A percentile compares a stretch with the other conserved stretches of the same genome.
Evolutionary conservation across 2,329 filamentous ascomycete genomes (phyloP).

Genomic region (Whalleya microplaca): DNA sequence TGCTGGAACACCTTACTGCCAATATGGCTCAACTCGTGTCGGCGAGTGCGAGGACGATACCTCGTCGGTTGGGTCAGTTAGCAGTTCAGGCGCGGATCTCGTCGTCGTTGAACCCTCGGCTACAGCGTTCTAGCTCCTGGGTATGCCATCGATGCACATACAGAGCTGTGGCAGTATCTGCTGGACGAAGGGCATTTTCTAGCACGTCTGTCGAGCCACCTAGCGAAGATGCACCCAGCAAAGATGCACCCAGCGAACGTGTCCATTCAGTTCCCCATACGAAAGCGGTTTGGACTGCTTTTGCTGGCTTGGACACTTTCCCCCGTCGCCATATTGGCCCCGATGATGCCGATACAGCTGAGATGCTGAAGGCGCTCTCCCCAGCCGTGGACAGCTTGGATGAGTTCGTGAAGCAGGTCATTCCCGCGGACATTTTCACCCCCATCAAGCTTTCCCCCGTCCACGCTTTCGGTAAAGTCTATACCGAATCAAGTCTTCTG

Average conservation of each 20-base stretch:
- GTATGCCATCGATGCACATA: slow-evolving; percentile 26
- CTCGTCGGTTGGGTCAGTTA: slow-evolving; percentile 36
- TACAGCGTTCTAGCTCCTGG: slow-evolving; percentile 22
- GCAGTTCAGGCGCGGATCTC: slow-evolving; percentile 31
- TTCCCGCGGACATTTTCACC: slow-evolving; percentile 79
- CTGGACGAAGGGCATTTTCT: slow-evolving; percentile 23
- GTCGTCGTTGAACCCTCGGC: slow-evolving; percentile 22
- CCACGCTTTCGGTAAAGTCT: slow-evolving; percentile 48
- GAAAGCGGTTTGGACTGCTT: slow-evolving; percentile 18
- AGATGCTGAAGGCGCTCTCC: slow-evolving; percentile 81
- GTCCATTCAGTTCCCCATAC: slow-evolving; percentile 29
- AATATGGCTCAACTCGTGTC: slow-evolving; percentile 35
- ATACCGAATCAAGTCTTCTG: slow-evolving; percentile 55
- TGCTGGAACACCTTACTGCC: not conserved
- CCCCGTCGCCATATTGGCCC: slow-evolving; percentile 87
- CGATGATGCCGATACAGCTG: slow-evolving; percentile 65
- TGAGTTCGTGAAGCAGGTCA: slow-evolving; percentile 81
- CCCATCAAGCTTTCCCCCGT: slow-evolving; percentile 63
- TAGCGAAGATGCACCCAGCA: slow-evolving; percentile 13
- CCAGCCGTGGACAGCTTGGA: slow-evolving; percentile 76
- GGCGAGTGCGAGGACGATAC: slow-evolving; percentile 31
- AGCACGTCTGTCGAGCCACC: slow-evolving; percentile 9
- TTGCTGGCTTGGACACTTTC: slow-evolving; percentile 63
- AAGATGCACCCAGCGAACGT: slow-evolving; percentile 16
- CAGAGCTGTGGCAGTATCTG: slow-evolving; percentile 11